Conservation (phyloP, 768 basidiomycete genomes). For the Boletus speciosus region DNA sequence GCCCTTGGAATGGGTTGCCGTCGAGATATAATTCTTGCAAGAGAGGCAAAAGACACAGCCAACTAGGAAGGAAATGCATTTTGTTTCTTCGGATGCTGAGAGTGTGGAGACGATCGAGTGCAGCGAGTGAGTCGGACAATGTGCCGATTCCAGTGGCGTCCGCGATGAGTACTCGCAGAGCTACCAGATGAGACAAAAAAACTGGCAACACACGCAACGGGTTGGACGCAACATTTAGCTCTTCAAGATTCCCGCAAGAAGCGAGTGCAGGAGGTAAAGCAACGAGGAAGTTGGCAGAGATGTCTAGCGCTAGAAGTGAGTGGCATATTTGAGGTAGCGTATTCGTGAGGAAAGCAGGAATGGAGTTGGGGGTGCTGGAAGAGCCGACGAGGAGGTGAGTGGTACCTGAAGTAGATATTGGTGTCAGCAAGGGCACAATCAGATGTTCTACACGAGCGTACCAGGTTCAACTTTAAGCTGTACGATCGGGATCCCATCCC, state of each 20-base stretch:
- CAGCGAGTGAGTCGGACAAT: slow-evolving; percentile 69
- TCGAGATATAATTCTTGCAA: slow-evolving; percentile 91
- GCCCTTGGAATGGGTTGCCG: slow-evolving; percentile 92
- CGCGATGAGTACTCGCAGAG: slow-evolving; percentile 86
- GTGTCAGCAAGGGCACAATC: neutral
- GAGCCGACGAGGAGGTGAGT: slow-evolving; percentile 93
- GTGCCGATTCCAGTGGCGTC: slow-evolving; percentile 82
- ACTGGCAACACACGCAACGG: slow-evolving; percentile 88
- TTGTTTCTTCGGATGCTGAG: slow-evolving; percentile 87
- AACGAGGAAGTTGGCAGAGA: slow-evolving; percentile 83
- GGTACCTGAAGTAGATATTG: slow-evolving; percentile 52
- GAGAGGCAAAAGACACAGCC: slow-evolving; percentile 84
- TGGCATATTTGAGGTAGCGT: slow-evolving; percentile 69
- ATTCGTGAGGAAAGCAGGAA: slow-evolving; percentile 70
- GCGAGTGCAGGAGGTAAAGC: slow-evolving; percentile 81
- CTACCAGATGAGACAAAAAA: slow-evolving; percentile 73
- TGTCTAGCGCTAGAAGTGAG: slow-evolving; percentile 88
- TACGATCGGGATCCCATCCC: slow-evolving; percentile 55
- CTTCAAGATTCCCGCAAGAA: slow-evolving; percentile 80
- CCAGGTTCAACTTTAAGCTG: slow-evolving; percentile 71
- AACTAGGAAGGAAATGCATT: slow-evolving; percentile 85
- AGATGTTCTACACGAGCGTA: slow-evolving; percentile 34
- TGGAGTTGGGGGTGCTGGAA: slow-evolving; percentile 69
- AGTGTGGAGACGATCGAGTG: slow-evolving; percentile 80
- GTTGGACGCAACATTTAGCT: slow-evolving; percentile 91